Percentiles rank a stretch among this genome's conserved stretches.
phyloP scores from a whole-genome alignment of 768 basidiomycete genomes.

The Termitomyces sp. region DNA sequence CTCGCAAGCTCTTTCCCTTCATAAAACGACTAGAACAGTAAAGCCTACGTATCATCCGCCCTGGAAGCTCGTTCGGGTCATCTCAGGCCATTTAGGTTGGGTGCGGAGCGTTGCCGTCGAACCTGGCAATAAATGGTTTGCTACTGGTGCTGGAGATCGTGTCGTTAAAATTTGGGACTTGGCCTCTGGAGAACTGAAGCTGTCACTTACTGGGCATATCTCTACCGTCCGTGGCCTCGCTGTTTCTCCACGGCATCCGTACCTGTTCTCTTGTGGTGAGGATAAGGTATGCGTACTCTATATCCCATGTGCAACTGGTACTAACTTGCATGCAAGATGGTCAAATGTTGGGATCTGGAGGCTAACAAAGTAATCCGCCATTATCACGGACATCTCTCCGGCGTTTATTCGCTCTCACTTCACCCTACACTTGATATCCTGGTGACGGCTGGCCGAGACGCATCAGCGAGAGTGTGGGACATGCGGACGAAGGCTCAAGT shows the following conservation, averaged over 20 bases:
- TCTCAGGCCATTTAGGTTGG: slow-evolving; percentile 98
- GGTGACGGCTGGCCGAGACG: slow-evolving; percentile 93
- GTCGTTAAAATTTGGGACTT: slow-evolving; percentile 99
- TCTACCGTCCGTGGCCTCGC: slow-evolving; percentile 93
- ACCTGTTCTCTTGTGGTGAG: slow-evolving; percentile 95
- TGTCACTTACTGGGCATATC: slow-evolving; percentile 97
- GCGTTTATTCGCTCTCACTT: slow-evolving; percentile 89
- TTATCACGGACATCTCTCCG: slow-evolving; percentile 97
- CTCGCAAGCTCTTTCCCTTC: slow-evolving; percentile 84
- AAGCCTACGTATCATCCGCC: slow-evolving; percentile 95
- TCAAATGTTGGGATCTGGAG: slow-evolving; percentile 99
- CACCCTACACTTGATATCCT: slow-evolving; percentile 96
- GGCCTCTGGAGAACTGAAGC: slow-evolving; percentile 92
- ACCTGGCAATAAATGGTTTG: slow-evolving; percentile 98
- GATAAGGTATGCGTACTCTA: slow-evolving; percentile 67
- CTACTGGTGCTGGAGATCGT: slow-evolving; percentile 94
- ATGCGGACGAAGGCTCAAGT: slow-evolving; percentile 98
- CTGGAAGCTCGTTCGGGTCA: slow-evolving; percentile 95
- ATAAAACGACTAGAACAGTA: slow-evolving; percentile 90
- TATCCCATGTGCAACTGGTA: neutral
- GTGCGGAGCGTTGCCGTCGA: slow-evolving; percentile 94
- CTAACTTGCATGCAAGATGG: slow-evolving; percentile 61
- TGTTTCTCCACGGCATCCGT: slow-evolving; percentile 90
- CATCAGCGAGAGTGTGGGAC: slow-evolving; percentile 97
- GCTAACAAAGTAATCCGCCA: slow-evolving; percentile 98